Base-by-base conservation (phyloP, 2,329 filamentous ascomycete species). In the Cyclaneusma minus region DNA sequence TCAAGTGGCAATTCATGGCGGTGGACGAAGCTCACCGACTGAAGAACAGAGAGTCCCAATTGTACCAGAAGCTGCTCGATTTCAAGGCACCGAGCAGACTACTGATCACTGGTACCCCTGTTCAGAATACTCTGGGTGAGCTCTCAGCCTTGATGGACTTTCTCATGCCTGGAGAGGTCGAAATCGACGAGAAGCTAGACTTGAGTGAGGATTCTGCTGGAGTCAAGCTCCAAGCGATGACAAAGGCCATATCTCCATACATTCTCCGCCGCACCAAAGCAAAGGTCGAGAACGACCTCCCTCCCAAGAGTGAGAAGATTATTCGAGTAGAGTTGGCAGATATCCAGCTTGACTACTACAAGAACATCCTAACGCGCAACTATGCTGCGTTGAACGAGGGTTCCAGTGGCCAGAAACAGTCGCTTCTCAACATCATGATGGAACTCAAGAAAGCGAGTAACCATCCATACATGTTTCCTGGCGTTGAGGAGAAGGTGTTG, bases 371-470 rank as follows among this genome's bases (percentile, higher is more conserved):
- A 13, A 95, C 89, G 0, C 76, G 87, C 43, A 98, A 98, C 48
- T 98, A 98, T 44, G 74, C 84, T 16, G 89, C 87, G 3, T 64
- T 98, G 16, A 93, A 91, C 41, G 81, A 93, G 44, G 87, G 84
- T 23, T 75, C 77, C 22, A 82, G 72, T 33, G 89, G 87, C 5
- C 82, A 91, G 50, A 95, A 93, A 52, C 87, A 92, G 39, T 95
- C 87, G 0, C 58, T 98, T 9, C 60, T 98, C 36, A 98, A 98
- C 52, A 89, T 98, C 49, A 94, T 98, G 71, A 98, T 98, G 89
- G 89, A 98, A 51, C 54, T 98, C 44, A 98, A 98, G 60, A 98
- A 98, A 54, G 84, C 89, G 48, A 95, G 87, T 56, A 98, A 98
- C 44, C 89, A 98, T 47, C 87, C 89, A 1, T 92, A 94, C 56